phyloP scores from a whole-genome alignment of 495 filamentous ascomycete genomes.

The Tetracladium setigerum region DNA sequence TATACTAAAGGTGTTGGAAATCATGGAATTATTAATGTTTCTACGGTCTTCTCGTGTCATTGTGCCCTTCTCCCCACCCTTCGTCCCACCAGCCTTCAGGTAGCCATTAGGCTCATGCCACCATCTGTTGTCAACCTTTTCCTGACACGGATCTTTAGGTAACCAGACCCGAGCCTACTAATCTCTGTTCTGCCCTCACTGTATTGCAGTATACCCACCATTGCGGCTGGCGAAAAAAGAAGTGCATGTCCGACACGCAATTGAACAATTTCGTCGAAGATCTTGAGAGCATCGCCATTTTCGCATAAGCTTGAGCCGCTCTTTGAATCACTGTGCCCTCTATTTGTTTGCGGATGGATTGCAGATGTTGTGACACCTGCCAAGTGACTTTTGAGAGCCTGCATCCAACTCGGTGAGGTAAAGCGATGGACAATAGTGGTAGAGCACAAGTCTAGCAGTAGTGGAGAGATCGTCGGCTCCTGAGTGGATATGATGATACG shows the following conservation, averaged over 20 bases:
- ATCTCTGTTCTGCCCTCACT: conserved; percentile 13
- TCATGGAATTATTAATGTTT: too few relatives aligned
- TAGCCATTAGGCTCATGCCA: conserved; percentile 44
- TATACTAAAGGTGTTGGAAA: too few relatives aligned
- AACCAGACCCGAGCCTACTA: conserved; percentile 35
- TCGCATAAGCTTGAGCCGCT: neutral
- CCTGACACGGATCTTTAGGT: conserved; percentile 32
- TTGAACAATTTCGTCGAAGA: conserved; percentile 50
- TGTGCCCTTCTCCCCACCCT: too few relatives aligned
- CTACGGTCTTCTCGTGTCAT: too few relatives aligned
- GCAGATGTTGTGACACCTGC: conserved; percentile 28
- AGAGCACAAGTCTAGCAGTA: conserved; percentile 63
- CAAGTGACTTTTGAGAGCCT: conserved; percentile 52
- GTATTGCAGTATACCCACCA: neutral
- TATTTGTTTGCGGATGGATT: conserved; percentile 13
- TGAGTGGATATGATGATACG: conserved; percentile 70
- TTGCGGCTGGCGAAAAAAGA: conserved; percentile 54
- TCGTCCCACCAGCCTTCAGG: conserved; percentile 4
- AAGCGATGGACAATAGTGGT: conserved; percentile 71
- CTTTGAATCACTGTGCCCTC: neutral
- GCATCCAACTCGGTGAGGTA: conserved; percentile 61
- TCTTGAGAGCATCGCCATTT: conserved; percentile 7
- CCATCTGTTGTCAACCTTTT: conserved; percentile 48
- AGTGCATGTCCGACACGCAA: conserved; percentile 57
- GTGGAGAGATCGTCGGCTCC: conserved; percentile 66